Base-by-base conservation (phyloP, 2,329 filamentous ascomycete species). In the Aspergillus floridensis region DNA sequence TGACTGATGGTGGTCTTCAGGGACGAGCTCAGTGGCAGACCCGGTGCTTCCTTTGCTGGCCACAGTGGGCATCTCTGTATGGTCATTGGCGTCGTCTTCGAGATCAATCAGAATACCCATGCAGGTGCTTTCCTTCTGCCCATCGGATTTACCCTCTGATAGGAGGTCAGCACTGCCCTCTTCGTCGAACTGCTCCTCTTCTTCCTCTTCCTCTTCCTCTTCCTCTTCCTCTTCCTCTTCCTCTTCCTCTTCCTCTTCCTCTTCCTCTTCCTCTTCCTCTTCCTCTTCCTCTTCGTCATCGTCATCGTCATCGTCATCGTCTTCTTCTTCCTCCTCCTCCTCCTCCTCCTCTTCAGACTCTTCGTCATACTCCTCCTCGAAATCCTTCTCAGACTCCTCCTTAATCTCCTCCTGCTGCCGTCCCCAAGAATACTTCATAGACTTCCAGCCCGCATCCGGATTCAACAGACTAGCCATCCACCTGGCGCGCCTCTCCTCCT, bases 381-480 rank as follows among this genome's bases (percentile, higher is more conserved):
- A 4, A 10, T 29, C 46, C 11, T 50, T 26, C n/a, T 41, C 56
- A 6, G 22, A 7, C 8, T 50, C 5, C 8, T 56, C 31, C 16
- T 53, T 41, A 5, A 22, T 49, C 4, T 38, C 22, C 8, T 51
- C 32, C 6, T 46, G 8, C 11, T 14, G 14, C 19, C 32, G 12
- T n/a, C 21, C 53, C 55, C 26, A 29, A 29, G 26, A 29, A 29
- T 29, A 49, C 53, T 41, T 61, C 56, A 29, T 32, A 16, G 21
- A 26, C 31, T 21, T 32, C 38, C 19, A 8, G 12, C 19, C 32
- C 44, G 11, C 29, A 12, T 16, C 46, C 49, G 29, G n/a, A n/a
- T 21, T 22, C 52, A 46, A 38, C 32, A n/a, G 52, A 47, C 44
- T 21, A 24, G 31, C 50, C 41, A 55, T 54, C 60, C 52, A 41